Conservation (phyloP, 305 asterid species). For the Striga hermonthica region DNA sequence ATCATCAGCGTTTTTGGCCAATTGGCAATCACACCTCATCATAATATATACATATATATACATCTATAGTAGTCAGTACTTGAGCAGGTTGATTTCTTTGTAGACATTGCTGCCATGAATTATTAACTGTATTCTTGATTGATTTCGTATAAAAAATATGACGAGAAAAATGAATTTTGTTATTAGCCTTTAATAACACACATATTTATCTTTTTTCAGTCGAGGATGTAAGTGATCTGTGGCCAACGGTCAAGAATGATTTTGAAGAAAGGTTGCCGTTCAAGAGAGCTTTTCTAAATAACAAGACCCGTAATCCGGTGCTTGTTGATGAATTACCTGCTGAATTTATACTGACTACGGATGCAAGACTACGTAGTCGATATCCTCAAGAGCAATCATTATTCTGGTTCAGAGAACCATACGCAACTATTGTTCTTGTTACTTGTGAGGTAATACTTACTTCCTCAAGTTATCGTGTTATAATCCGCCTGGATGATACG, state of each 20-base stretch:
- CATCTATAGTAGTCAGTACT: conserved; percentile 11
- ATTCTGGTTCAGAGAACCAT: conserved; percentile 97
- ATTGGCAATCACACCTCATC: conserved; percentile 7
- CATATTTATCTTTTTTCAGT: conserved; percentile 45
- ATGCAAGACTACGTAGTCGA: conserved; percentile 92
- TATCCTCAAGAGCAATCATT: conserved; percentile 88
- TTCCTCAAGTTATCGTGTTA: conserved; percentile 18
- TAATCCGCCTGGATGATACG: conserved; percentile 22
- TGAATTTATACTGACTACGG: conserved; percentile 90
- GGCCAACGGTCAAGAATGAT: conserved; percentile 78
- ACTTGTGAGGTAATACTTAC: conserved; percentile 75
- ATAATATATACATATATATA: background rate
- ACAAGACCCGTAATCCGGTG: conserved; percentile 90
- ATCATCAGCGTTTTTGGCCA: conserved; percentile 4
- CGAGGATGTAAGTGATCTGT: conserved; percentile 96
- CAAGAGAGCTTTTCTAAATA: conserved; percentile 68
- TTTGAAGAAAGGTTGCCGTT: conserved; percentile 87
- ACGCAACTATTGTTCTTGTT: conserved; percentile 86
- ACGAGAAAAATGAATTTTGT: background rate
- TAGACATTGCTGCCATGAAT: background rate
- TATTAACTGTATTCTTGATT: background rate
- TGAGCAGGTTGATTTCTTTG: conserved; percentile 16
- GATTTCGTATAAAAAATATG: background rate
- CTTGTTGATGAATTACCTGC: conserved; percentile 81
- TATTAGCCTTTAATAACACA: conserved; percentile 4